Evolutionary conservation across 2,329 filamentous ascomycete genomes (phyloP), one percentile per base, ranked within the genome.

Genomic region (Blastomyces gilchristii): DNA sequence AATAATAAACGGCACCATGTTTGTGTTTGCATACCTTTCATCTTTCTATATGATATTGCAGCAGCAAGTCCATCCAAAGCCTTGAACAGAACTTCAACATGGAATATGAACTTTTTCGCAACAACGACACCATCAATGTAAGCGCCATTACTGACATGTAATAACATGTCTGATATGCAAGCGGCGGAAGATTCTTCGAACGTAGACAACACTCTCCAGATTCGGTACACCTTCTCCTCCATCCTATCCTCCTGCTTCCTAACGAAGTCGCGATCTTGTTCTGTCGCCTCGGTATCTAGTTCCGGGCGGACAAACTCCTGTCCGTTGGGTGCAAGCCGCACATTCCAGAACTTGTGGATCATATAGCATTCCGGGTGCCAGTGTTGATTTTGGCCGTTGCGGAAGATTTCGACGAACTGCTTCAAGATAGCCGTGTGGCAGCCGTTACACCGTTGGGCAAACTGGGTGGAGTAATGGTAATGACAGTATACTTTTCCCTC

Each of bases 301-400:
- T 77, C 73, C 3, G 75, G 73, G 22, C 69, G 76, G 63, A 81
- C 77, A 45, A 80, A 72, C 12, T 76, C 73, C 63, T 86, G 81
- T 50, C 82, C 81, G 12, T 83, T 81, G 34, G 86, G 82, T 12
- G 86, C 85, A 47, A 99, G 81, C 60, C 94, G 87, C 64, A 99
- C 94, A 73, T 97, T 99, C 94, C 94, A 99, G 77, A 97, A 99
- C 72, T 99, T 99, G 79, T 99, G 94, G 66, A 99, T 99, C 94
- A 99, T 99, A 77, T 99, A 99, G 76, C 94, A 99, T 77, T 99
- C 94, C 1, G 94, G 94, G 73, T 99, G 94, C 94, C 94, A 99
- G 74, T 99, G 94, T 72, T 99, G 94, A 73, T 97, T 97, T 74
- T 96, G 90, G 1, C 93, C 93, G 75, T 97, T 97, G 69, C 94